Evolutionary conservation across 805 yeast genomes (phyloP), one percentile per base, ranked within the genome.

Genomic region (Nakazawaea pomicola): DNA sequence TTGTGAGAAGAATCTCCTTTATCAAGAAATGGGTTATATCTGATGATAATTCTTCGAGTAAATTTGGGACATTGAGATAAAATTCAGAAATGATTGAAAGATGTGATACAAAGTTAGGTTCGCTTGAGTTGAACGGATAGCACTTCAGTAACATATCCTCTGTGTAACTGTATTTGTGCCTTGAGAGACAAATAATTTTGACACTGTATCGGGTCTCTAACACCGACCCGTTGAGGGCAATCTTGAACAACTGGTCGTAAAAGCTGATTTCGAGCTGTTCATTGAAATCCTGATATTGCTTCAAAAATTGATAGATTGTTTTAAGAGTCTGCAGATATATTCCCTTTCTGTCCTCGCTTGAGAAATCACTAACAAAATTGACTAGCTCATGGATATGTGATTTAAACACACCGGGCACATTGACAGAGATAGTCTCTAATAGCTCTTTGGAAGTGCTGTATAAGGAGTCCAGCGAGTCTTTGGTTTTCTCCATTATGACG

Each of bases 191-290:
- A 6, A 85, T 46, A 6, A 84, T 60, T 52, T 76, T 79, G 7
- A 77, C 62, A 0, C 90, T 72, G 54, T 80, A 84, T 51, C 70
- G 77, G 0, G 91, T 81, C 50, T 81, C 87, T 8, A 52, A 31
- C 1, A 85, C 76, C 2, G 73, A 58, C 0, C 91, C 91, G 1
- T 53, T 49, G 0, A 63, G 47, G 0, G 83, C 74, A 20, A 80
- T 59, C 2, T 60, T 55, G 33, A 66, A 61, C 36, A 87, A 56
- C 11, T 63, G 59, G 7, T 70, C 69, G 12, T 64, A 49, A 46
- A 80, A 76, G 3, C 51, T 52, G 8, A 62, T 65, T 17, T 67
- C 65, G n/a, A 61, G 58, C 3, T 78, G 72, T 15, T 75, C 60
- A 24, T 65, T 60, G 16, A 33, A 33, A 3, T 73, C 74, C 1